These are phyloP conservation scores for Chalciporus piperatus DNA, from an alignment of 768 basidiomycete species.

Conservation along the genomic window DNA sequence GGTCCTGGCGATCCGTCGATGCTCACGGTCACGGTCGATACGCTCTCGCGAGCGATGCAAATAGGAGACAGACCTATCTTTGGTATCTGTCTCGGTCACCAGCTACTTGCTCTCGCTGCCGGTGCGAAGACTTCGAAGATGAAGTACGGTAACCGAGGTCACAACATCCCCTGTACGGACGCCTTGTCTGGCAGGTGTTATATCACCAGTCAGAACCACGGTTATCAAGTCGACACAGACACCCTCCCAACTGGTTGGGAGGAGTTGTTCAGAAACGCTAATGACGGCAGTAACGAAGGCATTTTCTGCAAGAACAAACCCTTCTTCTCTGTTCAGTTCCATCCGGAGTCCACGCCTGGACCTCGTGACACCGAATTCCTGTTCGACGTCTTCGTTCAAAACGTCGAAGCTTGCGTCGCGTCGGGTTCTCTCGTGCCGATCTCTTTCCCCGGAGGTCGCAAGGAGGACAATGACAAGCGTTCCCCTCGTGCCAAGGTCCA, in stretches of 20 bases:
- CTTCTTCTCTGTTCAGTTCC: slow-evolving; percentile 99
- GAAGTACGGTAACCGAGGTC: slow-evolving; percentile 99
- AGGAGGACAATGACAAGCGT: slow-evolving; percentile 76
- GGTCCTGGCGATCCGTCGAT: slow-evolving; percentile 96
- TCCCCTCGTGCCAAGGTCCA: slow-evolving; percentile 73
- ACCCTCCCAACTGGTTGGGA: slow-evolving; percentile 86
- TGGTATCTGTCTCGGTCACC: slow-evolving; percentile 98
- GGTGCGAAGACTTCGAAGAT: slow-evolving; percentile 96
- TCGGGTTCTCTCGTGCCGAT: slow-evolving; percentile 57
- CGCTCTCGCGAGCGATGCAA: slow-evolving; percentile 64
- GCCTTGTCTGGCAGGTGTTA: slow-evolving; percentile 93
- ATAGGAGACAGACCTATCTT: slow-evolving; percentile 85
- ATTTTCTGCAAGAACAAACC: slow-evolving; percentile 92
- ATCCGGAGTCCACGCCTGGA: slow-evolving; percentile 95
- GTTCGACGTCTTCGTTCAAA: slow-evolving; percentile 95
- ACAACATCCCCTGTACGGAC: slow-evolving; percentile 98
- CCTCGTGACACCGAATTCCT: slow-evolving; percentile 98
- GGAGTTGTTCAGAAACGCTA: slow-evolving; percentile 94
- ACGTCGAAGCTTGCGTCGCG: slow-evolving; percentile 69
- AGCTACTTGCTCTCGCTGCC: slow-evolving; percentile 90
- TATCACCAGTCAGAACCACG: slow-evolving; percentile 99
- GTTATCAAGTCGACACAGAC: slow-evolving; percentile 85
- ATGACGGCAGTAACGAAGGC: slow-evolving; percentile 96
- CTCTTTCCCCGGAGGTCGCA: slow-evolving; percentile 72
- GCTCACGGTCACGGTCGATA: slow-evolving; percentile 66